Percentiles rank a stretch among this genome's conserved stretches.
Evolutionary conservation across 495 filamentous ascomycete genomes (phyloP).

Genomic region (Penicillium robsamsonii): DNA sequence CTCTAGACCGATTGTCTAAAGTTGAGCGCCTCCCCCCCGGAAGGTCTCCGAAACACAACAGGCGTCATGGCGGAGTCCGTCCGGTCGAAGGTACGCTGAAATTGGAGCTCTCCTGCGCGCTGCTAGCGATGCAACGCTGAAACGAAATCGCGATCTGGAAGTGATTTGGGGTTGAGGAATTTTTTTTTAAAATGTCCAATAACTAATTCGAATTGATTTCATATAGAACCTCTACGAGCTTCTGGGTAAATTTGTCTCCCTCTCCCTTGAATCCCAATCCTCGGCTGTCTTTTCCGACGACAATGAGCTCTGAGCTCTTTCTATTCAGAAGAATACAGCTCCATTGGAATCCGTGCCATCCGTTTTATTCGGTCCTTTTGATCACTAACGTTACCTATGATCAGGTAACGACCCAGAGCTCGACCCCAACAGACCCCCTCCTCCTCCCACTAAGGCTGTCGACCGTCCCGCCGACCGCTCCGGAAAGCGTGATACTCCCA

Average conservation of each 20-base stretch:
- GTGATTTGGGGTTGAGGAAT: not conserved
- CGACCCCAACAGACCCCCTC: conserved; percentile 72
- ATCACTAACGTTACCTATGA: conserved; percentile 23
- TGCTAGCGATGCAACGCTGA: conserved; percentile 7
- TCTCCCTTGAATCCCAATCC: conserved; percentile 28
- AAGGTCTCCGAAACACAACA: conserved; percentile 48
- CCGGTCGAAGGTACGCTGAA: conserved; percentile 49
- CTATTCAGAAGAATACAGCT: conserved; percentile 16
- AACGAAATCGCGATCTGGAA: not conserved
- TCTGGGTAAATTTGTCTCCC: conserved; percentile 63
- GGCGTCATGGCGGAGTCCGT: conserved; percentile 50
- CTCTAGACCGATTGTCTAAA: conserved; percentile 37
- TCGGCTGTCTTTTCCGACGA: conserved; percentile 15
- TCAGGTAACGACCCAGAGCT: conserved; percentile 86
- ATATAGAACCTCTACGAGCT: conserved; percentile 77
- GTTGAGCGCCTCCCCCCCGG: conserved; percentile 47
- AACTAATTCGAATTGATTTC: conserved; percentile 2
- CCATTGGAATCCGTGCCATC: not conserved
- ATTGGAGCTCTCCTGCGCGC: conserved; percentile 13
- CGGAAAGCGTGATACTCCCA: conserved; percentile 86
- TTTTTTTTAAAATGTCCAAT: conserved; percentile 1
- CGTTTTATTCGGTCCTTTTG: conserved; percentile 4
- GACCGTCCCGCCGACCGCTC: conserved; percentile 77
- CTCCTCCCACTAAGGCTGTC: conserved; percentile 77
- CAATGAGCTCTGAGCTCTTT: not conserved